phyloP scores from a whole-genome alignment of 148 eudicot genomes.

The Amaranthus hypochondriacus region DNA sequence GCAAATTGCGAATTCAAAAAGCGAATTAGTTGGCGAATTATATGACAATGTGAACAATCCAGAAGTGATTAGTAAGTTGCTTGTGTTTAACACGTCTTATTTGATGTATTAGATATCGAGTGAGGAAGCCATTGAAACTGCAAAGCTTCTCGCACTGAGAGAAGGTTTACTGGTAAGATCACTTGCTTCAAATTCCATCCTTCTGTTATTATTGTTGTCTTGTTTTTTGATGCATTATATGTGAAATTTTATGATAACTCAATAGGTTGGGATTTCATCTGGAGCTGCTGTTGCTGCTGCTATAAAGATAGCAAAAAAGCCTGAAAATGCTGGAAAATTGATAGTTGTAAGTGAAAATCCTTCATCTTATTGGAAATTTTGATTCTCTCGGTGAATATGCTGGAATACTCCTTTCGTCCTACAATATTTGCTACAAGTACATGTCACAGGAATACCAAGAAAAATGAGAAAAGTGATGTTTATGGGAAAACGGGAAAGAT shows the following conservation, averaged over 20 bases:
- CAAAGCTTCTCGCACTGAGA: slow-evolving; percentile 38
- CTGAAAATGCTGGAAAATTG: slow-evolving; percentile 66
- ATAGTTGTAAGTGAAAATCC: slow-evolving; percentile 50
- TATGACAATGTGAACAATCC: not conserved
- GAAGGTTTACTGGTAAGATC: slow-evolving; percentile 50
- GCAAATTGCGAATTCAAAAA: too few relatives aligned
- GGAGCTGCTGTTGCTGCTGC: slow-evolving; percentile 87
- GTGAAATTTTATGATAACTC: not conserved
- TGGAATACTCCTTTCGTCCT: too few relatives aligned
- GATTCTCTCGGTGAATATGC: not conserved
- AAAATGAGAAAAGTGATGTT: too few relatives aligned
- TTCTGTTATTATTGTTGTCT: not conserved
- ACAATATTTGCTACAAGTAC: too few relatives aligned
- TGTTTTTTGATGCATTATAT: slow-evolving; percentile 3
- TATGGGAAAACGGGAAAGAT: too few relatives aligned
- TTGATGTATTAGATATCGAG: slow-evolving; percentile 18
- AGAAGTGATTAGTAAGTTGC: not conserved
- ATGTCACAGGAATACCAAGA: too few relatives aligned
- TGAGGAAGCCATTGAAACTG: slow-evolving; percentile 27
- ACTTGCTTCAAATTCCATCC: not conserved
- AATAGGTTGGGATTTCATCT: slow-evolving; percentile 82
- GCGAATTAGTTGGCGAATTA: too few relatives aligned
- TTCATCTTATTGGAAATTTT: not conserved
- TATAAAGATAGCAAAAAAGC: slow-evolving; percentile 51
- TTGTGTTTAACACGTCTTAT: not conserved